Base-by-base conservation (phyloP, 805 yeast species). In the Limtongozyma cylindracea region DNA sequence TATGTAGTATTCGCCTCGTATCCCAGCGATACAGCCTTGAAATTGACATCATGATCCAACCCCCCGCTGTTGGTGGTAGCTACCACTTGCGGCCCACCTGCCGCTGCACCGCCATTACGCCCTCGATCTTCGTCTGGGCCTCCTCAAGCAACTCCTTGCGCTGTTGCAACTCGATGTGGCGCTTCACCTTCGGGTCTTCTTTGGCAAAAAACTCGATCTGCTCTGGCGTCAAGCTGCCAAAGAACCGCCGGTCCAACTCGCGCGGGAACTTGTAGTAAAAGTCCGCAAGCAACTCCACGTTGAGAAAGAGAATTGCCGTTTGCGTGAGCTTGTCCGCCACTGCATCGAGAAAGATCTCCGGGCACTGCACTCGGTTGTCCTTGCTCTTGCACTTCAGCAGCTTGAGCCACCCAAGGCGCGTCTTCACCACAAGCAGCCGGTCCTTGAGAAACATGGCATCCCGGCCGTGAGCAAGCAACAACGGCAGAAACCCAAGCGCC, bases 261-360 rank as follows among this genome's bases (percentile, higher is more conserved):
- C 96, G 59, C 3, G 99, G 96, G 45, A 88, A 84, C 33, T 80
- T 78, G 43, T 91, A 88, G 40, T 84, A 91, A 38, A 88, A 88
- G 44, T 91, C 98, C 31, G 91, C 73, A 29, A 88, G 51, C 25
- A 88, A 51, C 44, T 88, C 99, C 25, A 91, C 96, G 38, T 88
- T 88, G 39, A 88, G 49, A 35, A 88, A 88, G 28, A 88, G 45
- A 3, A 88, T 88, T 0, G 98, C 88, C 0, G 98, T 88, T 8
- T 84, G 72, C 0, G 95, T 77, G 12, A 88, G 49, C 43, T 88
- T 88, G 29, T 78, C 82, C 23, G 88, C 71, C 4, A 88, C 93
- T 3, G 78, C 92, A 38, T 78, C 91, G 39, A 88, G 52, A 32
- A 82, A 91, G 5, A 82, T 61, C 41, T 88, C 99, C 0, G 99